Base-by-base conservation (phyloP, 1,284 basidiomycete species). In the Ustilago shanxiensis region DNA sequence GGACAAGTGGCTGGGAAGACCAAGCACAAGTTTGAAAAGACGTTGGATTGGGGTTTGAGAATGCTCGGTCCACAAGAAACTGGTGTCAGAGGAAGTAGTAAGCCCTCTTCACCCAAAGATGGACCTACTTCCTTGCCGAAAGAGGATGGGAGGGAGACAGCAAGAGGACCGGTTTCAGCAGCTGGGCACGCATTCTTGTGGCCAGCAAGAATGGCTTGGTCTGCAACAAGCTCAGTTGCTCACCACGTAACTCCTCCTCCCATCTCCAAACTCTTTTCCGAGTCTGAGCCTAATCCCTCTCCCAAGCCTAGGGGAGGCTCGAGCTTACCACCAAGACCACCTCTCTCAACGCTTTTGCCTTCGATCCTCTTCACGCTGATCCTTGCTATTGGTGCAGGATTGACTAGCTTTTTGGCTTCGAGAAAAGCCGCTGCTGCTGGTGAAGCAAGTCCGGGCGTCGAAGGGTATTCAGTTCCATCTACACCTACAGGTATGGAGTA, bases 281-380 rank as follows among this genome's bases (percentile, higher is more conserved):
- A 71, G 31, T 22, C 56, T 16, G 24, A 49, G 16, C 5, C 44
- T 1, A 33, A 33, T 33, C 31, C 31, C 31, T 33, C 31, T 5
- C 31, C 5, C 6, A 33, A 33, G 31, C 31, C 5, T 5, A 33
- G 31, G 31, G 31, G 31, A 6, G 31, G 31, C 5, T 70, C 79
- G 13, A 60, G 49, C 4, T 50, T 83, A 1, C 81, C 81, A 3
- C 81, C 81, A 4, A 59, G 81, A 14, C 81, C 81, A 9, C 81
- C 81, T 24, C 67, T 83, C 7, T 79, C 79, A 37, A 65, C 72
- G 9, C 63, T 83, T 28, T 28, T 83, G 26, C 79, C 81, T 0
- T 79, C 77, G 52, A 82, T 83, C 54, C 45, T 80, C 26, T 74
- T 83, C 44, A 83, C 81, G 2, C 51, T 82, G 31, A 13, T 83